Percentiles rank a stretch among this genome's conserved stretches.
Conservation (phyloP, 2,329 filamentous ascomycete species). For the Fusarium anguioides region DNA sequence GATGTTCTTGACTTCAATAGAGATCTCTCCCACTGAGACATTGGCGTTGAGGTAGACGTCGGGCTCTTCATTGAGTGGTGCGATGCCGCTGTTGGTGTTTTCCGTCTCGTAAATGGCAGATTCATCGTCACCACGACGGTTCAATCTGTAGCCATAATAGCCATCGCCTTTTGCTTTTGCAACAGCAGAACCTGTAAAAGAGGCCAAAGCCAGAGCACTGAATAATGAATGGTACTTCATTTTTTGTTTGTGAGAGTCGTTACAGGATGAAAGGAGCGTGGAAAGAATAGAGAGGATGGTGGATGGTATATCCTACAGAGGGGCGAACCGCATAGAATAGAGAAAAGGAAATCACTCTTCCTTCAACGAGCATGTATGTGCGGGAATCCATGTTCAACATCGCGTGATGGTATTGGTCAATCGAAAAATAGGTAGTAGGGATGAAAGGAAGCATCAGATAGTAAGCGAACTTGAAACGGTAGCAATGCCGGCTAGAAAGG, state of each 20-base stretch:
- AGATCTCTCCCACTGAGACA: constrained; percentile 25
- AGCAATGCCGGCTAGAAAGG: not conserved
- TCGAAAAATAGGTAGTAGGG: not conserved
- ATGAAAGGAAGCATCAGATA: not conserved
- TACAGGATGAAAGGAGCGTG: not conserved
- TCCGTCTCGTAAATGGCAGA: constrained; percentile 29
- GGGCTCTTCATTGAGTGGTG: constrained; percentile 17
- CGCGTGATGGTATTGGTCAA: not conserved
- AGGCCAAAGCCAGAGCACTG: constrained; percentile 8
- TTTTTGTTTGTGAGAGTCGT: not conserved
- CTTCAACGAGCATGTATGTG: not conserved
- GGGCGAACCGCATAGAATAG: constrained; percentile 4
- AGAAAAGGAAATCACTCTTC: constrained; percentile 8
- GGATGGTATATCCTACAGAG: not conserved
- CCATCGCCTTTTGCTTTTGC: constrained; percentile 22
- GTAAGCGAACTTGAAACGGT: constrained; percentile 19
- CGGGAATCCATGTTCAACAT: not conserved
- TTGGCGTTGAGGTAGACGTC: constrained; percentile 26
- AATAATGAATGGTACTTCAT: constrained; percentile 21
- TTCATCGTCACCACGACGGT: constrained; percentile 20
- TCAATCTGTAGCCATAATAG: constrained; percentile 24
- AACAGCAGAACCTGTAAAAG: not conserved
- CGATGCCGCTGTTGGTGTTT: constrained; percentile 21
- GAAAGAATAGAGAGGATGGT: not conserved
- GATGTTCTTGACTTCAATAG: constrained; percentile 22